These are phyloP conservation scores for Curvularia hawaiiensis DNA, from an alignment of 2,329 filamentous ascomycete genomes.

Conservation along the genomic window DNA sequence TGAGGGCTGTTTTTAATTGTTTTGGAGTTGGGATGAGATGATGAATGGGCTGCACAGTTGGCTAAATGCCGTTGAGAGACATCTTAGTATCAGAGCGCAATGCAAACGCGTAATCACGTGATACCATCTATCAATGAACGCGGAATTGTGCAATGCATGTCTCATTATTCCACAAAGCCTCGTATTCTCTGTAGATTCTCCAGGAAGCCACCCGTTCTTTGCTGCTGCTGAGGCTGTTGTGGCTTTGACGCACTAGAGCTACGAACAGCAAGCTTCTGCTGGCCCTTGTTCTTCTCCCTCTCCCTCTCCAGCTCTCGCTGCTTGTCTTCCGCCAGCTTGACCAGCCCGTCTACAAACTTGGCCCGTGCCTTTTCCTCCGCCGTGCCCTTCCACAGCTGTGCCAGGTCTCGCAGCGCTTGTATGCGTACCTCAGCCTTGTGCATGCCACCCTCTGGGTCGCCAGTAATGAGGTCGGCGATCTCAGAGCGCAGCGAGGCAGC, in stretches of 20 bases:
- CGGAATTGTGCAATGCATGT: not conserved
- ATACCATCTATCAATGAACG: not conserved
- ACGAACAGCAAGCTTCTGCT: constrained; percentile 27
- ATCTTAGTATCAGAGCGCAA: not conserved
- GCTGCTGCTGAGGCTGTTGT: constrained; percentile 30
- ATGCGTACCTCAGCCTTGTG: constrained; percentile 76
- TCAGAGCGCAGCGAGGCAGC: constrained; percentile 72
- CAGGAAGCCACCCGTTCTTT: constrained; percentile 42
- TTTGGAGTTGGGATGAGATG: constrained; percentile 6
- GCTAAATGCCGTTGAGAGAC: not conserved
- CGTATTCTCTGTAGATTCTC: constrained; percentile 48
- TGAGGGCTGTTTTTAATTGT: not conserved
- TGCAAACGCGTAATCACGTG: constrained; percentile 20
- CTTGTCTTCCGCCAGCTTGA: constrained; percentile 81
- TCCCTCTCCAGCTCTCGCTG: constrained; percentile 54
- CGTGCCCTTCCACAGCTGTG: constrained; percentile 91
- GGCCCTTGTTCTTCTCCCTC: constrained; percentile 27
- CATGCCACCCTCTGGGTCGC: constrained; percentile 62
- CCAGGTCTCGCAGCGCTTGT: constrained; percentile 76
- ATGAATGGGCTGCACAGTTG: constrained; percentile 1
- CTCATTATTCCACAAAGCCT: constrained; percentile 39
- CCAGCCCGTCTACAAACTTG: constrained; percentile 81
- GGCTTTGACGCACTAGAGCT: constrained; percentile 32
- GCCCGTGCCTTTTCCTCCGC: constrained; percentile 86
- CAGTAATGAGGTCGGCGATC: constrained; percentile 69